phyloP scores from a whole-genome alignment of 768 basidiomycete genomes.

The Serendipita sp. region DNA sequence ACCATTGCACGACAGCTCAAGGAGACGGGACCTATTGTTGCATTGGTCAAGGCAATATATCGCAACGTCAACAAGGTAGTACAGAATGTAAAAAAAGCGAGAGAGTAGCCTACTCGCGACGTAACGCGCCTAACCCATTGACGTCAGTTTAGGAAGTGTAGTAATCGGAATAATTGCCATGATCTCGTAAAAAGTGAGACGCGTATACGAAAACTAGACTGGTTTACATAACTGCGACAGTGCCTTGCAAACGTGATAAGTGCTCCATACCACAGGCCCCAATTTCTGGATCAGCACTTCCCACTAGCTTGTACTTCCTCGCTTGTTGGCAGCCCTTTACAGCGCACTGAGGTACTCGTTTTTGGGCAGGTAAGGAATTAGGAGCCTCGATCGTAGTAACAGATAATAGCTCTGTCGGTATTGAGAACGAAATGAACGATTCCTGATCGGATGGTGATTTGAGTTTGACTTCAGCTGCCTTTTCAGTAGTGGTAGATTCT shows the following conservation, averaged over 20 bases:
- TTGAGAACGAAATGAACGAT: neutral
- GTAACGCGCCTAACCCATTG: too few species aligned
- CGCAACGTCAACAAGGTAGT: neutral
- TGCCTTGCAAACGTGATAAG: neutral
- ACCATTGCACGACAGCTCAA: neutral
- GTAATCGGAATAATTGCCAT: too few species aligned
- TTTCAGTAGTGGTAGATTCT: neutral
- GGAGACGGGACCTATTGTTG: neutral
- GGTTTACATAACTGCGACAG: too few species aligned
- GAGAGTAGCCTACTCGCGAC: neutral
- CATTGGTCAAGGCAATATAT: neutral
- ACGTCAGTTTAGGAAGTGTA: too few species aligned
- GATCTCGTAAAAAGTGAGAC: too few species aligned
- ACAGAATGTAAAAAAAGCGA: neutral
- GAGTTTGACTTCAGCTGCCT: neutral
- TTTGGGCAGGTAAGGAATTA: neutral
- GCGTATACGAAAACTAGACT: too few species aligned
- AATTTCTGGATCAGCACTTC: neutral
- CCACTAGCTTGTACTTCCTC: conserved; percentile 2
- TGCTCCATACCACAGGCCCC: conserved; percentile 2
- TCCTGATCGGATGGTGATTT: neutral
- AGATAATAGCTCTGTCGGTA: neutral
- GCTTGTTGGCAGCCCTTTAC: neutral
- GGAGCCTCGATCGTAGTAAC: neutral
- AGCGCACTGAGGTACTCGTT: neutral